Evolutionary conservation across 2,329 filamentous ascomycete species (phyloP).

Genomic region (Beauveria caledonica): DNA sequence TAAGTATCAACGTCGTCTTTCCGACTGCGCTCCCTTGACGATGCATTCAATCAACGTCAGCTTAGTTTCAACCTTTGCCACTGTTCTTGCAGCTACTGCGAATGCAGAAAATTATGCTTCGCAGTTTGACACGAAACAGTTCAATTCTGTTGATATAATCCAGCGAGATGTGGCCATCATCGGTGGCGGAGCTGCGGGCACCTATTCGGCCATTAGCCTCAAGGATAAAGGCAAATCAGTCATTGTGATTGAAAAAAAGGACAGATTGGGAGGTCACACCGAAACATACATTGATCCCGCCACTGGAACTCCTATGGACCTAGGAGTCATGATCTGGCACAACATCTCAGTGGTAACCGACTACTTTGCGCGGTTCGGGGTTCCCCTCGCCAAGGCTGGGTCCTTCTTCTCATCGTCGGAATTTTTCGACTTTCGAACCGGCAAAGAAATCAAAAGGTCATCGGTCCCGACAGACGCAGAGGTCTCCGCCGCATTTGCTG

Average conservation of each 20-base stretch:
- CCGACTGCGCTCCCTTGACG: too few species aligned
- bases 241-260: conserved; percentile 31
- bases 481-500: not conserved
- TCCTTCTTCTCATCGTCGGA: too few species aligned
- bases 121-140: not conserved
- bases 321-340: not conserved
- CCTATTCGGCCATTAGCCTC: conserved; percentile 31
- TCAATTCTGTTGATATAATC: not conserved
- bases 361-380: not conserved
- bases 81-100: too few species aligned
- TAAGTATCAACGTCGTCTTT: too few species aligned
- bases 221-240: conserved; percentile 28
- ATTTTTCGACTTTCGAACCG: too few species aligned
- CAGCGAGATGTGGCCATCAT: not conserved
- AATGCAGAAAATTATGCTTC: too few species aligned
- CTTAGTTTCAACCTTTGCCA: too few species aligned
- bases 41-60: too few species aligned
- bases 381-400: too few species aligned
- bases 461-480: too few species aligned
- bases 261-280: not conserved
- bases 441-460: too few species aligned
- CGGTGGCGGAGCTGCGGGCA: conserved; percentile 34
- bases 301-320: not conserved
- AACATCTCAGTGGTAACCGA: not conserved
- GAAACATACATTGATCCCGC: not conserved